Evolutionary conservation across 2,329 filamentous ascomycete genomes (phyloP), one percentile per base, ranked within the genome.

Genomic region (Nigrospora sphaerica): DNA sequence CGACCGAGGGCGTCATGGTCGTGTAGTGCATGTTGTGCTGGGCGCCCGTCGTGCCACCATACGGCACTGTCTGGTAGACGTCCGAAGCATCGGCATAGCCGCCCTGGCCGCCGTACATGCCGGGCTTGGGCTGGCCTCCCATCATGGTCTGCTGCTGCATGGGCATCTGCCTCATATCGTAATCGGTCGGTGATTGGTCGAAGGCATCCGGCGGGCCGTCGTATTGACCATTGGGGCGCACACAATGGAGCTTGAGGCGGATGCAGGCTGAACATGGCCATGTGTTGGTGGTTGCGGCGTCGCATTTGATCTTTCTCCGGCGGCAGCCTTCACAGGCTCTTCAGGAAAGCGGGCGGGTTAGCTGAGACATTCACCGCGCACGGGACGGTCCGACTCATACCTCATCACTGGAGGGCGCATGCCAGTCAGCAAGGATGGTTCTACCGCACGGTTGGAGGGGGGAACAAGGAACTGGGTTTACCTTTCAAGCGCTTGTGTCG

Each of bases 261-360:
- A 90, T 86, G 64, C 92, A 98, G 33, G 93, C 89, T 36, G 91
- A 93, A 67, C 92, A 97, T 28, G 93, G 93, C 92, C 93, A 97
- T 34, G 89, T 90, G 65, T 97, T 96, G 36, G 91, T 96, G 13
- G 92, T 95, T 17, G 92, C 92, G 44, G 92, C 90, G 71, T 97
- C 93, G 70, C 92, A 98, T 67, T 95, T 95, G 64, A 98, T 98
- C 69, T 98, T 98, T 60, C 92, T 82, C 67, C 90, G 85, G 51
- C 92, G 81, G 63, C 92, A 97, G 50, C 92, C 92, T 70, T 96
- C 92, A 66, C 92, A 97, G 47, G 92, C 93, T 73, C 93, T 85
- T 90, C 95, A 96, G n/a, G 44, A 96, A 13, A 33, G n/a, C 28
- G 12, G 19, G 17, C 31, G 19, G 35, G 33, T 36, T 35, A 28